A percentile compares a stretch with the other conserved stretches of the same genome.
Conservation (phyloP, 768 basidiomycete genomes). For the Pleurotus eryngii region DNA sequence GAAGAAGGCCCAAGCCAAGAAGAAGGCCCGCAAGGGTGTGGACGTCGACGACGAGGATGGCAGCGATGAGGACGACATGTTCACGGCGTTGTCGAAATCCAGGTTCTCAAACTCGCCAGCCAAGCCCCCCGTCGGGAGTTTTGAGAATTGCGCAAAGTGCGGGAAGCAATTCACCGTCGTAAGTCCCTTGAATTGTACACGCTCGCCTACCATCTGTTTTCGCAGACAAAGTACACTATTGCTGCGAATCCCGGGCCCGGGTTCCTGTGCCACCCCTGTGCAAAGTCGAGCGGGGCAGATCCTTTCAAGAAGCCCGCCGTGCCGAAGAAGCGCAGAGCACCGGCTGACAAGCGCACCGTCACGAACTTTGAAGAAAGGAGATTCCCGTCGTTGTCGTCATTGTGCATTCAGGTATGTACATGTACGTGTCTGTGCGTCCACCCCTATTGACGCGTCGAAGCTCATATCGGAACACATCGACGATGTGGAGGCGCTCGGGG, state of each 20-base stretch:
- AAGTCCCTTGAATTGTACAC: no score
- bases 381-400: constrained; percentile 59
- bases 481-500: constrained; percentile 85
- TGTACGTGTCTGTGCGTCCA: background rate
- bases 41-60: constrained; percentile 46
- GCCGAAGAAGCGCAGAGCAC: constrained; percentile 59
- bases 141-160: constrained; percentile 80
- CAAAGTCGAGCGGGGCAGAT: constrained; percentile 71
- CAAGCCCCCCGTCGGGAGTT: constrained; percentile 74
- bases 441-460: constrained; percentile 31
- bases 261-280: constrained; percentile 82
- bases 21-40: constrained; percentile 39
- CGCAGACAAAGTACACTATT: constrained; percentile 83
- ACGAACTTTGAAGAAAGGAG: constrained; percentile 36
- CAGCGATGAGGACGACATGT: constrained; percentile 64
- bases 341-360: constrained; percentile 65
- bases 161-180: constrained; percentile 87
- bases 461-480: constrained; percentile 83
- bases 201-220: no score
- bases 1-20: constrained; percentile 38
- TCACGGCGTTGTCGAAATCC: constrained; percentile 59
- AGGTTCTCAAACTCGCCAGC: constrained; percentile 32
- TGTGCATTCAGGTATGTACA: constrained; percentile 72
- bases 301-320: constrained; percentile 80
- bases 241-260: constrained; percentile 68